Percentiles rank a stretch among this genome's conserved stretches.
Evolutionary conservation across 2,329 filamentous ascomycete genomes (phyloP).

Genomic region (Ceratocystis variospora): DNA sequence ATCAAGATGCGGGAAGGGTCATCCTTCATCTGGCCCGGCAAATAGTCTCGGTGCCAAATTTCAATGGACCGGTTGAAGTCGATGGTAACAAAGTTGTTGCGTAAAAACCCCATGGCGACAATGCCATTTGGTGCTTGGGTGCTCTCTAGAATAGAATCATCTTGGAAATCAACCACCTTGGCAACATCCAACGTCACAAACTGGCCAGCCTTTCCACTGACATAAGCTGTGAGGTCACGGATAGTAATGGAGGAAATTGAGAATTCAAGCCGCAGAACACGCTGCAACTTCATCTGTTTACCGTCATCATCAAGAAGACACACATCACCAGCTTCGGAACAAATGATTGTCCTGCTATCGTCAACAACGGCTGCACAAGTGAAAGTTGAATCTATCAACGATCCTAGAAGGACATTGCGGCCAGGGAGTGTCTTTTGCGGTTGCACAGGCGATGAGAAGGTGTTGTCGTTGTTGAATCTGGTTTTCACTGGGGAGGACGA

Average conservation of each 20-base stretch:
- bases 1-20: slow-evolving; percentile 40
- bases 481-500: slow-evolving; percentile 50
- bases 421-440: slow-evolving; percentile 56
- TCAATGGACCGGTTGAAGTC: slow-evolving; percentile 65
- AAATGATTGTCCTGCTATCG: slow-evolving; percentile 62
- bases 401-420: slow-evolving; percentile 73
- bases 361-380: slow-evolving; percentile 61
- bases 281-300: slow-evolving; percentile 55
- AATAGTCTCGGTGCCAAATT: slow-evolving; percentile 40
- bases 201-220: slow-evolving; percentile 54
- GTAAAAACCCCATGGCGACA: slow-evolving; percentile 55
- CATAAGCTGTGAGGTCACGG: slow-evolving; percentile 44
- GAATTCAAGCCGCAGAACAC: slow-evolving; percentile 54
- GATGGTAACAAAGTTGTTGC: slow-evolving; percentile 56
- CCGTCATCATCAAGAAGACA: slow-evolving; percentile 71
- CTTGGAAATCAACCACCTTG: slow-evolving; percentile 32
- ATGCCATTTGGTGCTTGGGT: slow-evolving; percentile 34
- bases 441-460: slow-evolving; percentile 24
- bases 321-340: slow-evolving; percentile 78
- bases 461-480: slow-evolving; percentile 31
- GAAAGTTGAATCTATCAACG: slow-evolving; percentile 71
- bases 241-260: slow-evolving; percentile 52
- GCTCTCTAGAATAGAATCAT: slow-evolving; percentile 29
- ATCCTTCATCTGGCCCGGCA: slow-evolving; percentile 29
- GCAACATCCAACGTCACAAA: slow-evolving; percentile 41